Evolutionary conservation across 2,329 filamentous ascomycete genomes (phyloP), one percentile per base, ranked within the genome.

Genomic region (Pseudogymnoascus sp.): DNA sequence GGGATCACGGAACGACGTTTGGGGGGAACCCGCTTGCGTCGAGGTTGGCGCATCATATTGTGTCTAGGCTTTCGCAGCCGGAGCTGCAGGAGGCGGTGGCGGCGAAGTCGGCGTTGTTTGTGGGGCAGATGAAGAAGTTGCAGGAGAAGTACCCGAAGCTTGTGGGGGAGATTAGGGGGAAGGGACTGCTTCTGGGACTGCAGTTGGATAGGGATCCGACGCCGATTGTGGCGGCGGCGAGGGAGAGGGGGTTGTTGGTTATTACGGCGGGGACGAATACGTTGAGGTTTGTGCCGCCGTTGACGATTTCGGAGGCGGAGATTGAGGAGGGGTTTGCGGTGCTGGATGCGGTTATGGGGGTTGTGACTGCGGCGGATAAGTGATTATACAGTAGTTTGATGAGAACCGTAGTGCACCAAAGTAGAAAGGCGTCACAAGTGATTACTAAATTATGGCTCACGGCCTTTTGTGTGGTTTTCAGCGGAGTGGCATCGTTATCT

Each of bases 231-330:
- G 91, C 88, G 67, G 93, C 92, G 10, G 92, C 93, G 16, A 82
- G 95, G 65, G 91, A 97, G 79, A 82, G 91, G 65, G 95, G 95
- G 0, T 75, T 99, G 71, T 76, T 99, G 64, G 81, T 99, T 65
- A 97, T 99, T 72, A 97, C 92, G 1, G 93, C 91, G 29, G 95
- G 95, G 1, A 92, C 87, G 31, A 96, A 97, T 73, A 97, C 93
- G 7, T 77, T 99, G 69, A 82, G 95, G 59, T 96, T 99, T 70
- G 92, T 97, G 63, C 95, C 95, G 33, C 89, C 91, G 65, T 78
- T 99, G 72, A 86, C 87, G 5, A 89, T 99, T 64, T 88, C 85
- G 0, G 86, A 91, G 69, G 84, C 83, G 26, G 90, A 97, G 81
- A 95, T 97, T 68, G 80, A 86, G 68, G 81, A 88, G 67, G 92